Conservation (phyloP, 306 rosid species). For the Sesbania bispinosa region DNA sequence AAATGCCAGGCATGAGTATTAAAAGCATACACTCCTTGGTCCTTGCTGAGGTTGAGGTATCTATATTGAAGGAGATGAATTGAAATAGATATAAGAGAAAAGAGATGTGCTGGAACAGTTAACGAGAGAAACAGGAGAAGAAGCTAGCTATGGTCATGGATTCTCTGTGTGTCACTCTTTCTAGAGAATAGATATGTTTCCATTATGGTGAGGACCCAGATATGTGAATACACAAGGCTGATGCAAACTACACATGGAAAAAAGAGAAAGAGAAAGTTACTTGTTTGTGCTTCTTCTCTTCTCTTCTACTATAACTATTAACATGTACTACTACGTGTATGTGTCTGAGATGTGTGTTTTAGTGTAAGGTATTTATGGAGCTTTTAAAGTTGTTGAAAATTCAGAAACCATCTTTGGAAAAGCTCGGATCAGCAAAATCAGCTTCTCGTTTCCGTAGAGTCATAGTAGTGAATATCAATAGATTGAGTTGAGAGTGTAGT, state of each 20-base stretch:
- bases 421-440: slow-evolving; percentile 26
- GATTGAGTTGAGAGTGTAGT: too few species aligned
- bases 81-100: too few species aligned
- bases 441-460: not conserved
- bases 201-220: slow-evolving; percentile 35
- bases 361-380: slow-evolving; percentile 47
- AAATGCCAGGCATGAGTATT: slow-evolving; percentile 23
- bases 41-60: too few species aligned
- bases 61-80: slow-evolving; percentile 17
- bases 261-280: not conserved
- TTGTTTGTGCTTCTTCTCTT: too few species aligned
- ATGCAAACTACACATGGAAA: slow-evolving; percentile 39
- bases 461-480: too few species aligned
- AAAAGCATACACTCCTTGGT: not conserved
- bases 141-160: slow-evolving; percentile 33
- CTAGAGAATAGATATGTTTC: slow-evolving; percentile 25
- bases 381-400: slow-evolving; percentile 59
- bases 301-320: not conserved
- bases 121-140: slow-evolving; percentile 31
- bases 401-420: slow-evolving; percentile 47
- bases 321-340: not conserved
- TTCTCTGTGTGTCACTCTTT: slow-evolving; percentile 9
- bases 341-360: slow-evolving; percentile 14
- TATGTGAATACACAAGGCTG: slow-evolving; percentile 15
- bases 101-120: slow-evolving; percentile 46